phyloP scores from a whole-genome alignment of 129 eudicot species.

The Centrapalus pauciflorus region DNA sequence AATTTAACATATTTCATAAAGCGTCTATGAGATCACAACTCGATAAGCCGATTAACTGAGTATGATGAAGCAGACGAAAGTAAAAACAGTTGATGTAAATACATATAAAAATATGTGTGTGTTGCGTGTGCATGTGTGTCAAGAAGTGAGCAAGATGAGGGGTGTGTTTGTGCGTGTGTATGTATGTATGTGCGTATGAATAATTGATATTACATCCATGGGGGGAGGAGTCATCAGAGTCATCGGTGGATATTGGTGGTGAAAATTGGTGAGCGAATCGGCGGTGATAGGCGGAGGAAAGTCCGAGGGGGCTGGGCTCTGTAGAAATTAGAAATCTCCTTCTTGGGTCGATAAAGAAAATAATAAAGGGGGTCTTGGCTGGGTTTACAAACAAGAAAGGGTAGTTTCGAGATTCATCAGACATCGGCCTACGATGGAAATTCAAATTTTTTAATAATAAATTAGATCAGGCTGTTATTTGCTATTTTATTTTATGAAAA shows the following conservation, averaged over 20 bases:
- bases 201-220: conserved; percentile 33
- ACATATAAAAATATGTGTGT: conserved; percentile 5
- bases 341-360: conserved; percentile 12
- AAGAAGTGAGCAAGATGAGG: not conserved
- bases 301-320: conserved; percentile 15
- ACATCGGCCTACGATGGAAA: too few species aligned
- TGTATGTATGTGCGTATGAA: not conserved
- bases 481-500: too few species aligned
- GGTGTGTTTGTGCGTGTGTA: conserved; percentile 13
- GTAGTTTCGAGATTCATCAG: conserved; percentile 8
- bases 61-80: not conserved
- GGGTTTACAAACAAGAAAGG: conserved; percentile 11
- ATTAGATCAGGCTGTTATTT: too few species aligned
- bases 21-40: conserved; percentile 14
- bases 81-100: conserved; percentile 7
- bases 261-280: conserved; percentile 31
- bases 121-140: conserved; percentile 16
- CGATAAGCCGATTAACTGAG: not conserved
- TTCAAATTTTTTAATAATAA: too few species aligned
- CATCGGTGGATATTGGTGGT: conserved; percentile 43
- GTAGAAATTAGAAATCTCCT: too few species aligned
- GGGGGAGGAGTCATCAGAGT: conserved; percentile 67
- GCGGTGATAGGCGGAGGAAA: conserved; percentile 24
- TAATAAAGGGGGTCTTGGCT: conserved; percentile 6
- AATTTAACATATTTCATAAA: not conserved